Conservation (phyloP, 2,329 filamentous ascomycete species). For the Periconia digitata region DNA sequence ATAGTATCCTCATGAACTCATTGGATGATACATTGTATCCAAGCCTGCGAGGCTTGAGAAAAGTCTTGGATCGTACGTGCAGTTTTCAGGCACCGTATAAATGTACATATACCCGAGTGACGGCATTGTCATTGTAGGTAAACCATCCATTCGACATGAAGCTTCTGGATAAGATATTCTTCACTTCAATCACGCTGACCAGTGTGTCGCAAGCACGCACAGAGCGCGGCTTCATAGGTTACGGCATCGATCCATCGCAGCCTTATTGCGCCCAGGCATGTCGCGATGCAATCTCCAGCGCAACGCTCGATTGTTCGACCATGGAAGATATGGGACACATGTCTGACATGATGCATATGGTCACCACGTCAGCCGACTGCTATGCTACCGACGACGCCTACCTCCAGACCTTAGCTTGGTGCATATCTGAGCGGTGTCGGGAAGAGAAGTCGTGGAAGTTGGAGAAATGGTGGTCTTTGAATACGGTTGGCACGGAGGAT, state of each 20-base stretch:
- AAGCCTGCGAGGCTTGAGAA: too few relatives aligned
- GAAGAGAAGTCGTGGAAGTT: constrained; percentile 11
- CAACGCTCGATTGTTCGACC: constrained; percentile 12
- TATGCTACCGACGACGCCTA: constrained; percentile 19
- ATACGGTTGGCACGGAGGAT: constrained; percentile 7
- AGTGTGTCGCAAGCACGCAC: not conserved
- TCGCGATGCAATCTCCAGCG: constrained; percentile 11
- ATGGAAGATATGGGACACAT: constrained; percentile 9
- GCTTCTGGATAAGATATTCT: too few relatives aligned
- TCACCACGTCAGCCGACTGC: constrained; percentile 16
- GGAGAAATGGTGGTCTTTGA: constrained; percentile 13
- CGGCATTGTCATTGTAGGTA: too few relatives aligned
- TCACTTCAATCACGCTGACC: too few relatives aligned
- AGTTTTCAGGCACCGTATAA: too few relatives aligned
- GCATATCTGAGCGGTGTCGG: constrained; percentile 15
- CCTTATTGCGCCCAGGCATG: constrained; percentile 19
- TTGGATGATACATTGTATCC: too few relatives aligned
- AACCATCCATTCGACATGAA: too few relatives aligned
- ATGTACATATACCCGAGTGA: too few relatives aligned
- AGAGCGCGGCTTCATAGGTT: constrained; percentile 21
- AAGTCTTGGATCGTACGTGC: too few relatives aligned
- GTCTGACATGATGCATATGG: constrained; percentile 10
- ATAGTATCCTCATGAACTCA: too few relatives aligned
- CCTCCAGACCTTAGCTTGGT: constrained; percentile 20
- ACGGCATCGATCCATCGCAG: constrained; percentile 15